A percentile compares a stretch with the other conserved stretches of the same genome.
These are phyloP conservation scores for Crithidia thermophila DNA, from an alignment of 208 protist species.

Conservation along the genomic window DNA sequence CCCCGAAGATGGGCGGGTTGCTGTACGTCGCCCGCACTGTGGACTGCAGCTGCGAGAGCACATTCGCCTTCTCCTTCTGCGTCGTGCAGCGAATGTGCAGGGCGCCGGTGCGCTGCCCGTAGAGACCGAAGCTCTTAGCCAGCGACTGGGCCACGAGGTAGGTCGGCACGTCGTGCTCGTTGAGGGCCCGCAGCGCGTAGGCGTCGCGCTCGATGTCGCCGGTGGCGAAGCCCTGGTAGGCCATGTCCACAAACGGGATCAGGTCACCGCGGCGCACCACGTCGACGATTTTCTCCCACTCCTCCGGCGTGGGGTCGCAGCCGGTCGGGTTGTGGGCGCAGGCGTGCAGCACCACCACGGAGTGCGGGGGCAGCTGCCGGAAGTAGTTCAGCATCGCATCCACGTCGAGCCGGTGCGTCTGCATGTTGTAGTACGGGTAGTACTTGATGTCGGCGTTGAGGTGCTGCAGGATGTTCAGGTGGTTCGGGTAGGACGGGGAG, in stretches of 20 bases:
- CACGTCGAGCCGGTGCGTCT: conserved; percentile 64
- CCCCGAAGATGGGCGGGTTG: conserved; percentile 96
- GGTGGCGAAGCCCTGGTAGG: conserved; percentile 96
- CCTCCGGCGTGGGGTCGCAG: conserved; percentile 93
- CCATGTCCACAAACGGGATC: conserved; percentile 95
- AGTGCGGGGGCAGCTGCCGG: conserved; percentile 56
- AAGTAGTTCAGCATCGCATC: conserved; percentile 75
- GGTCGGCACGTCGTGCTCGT: conserved; percentile 54
- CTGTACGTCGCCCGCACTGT: conserved; percentile 96
- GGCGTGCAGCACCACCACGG: conserved; percentile 95
- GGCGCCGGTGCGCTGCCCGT: conserved; percentile 95
- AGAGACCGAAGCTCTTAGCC: conserved; percentile 98
- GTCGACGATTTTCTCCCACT: conserved; percentile 93
- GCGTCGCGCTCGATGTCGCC: conserved; percentile 95
- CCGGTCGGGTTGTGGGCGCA: conserved; percentile 99
- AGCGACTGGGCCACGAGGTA: conserved; percentile 95
- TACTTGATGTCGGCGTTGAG: conserved; percentile 39
- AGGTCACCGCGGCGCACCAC: conserved; percentile 78
- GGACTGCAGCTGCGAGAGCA: conserved; percentile 93
- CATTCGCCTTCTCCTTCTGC: conserved; percentile 52
- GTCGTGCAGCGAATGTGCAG: conserved; percentile 82
- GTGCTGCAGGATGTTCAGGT: conserved; percentile 66
- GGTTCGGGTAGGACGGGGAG: conserved; percentile 80
- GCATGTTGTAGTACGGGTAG: conserved; percentile 82
- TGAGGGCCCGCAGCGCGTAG: conserved; percentile 66